Conservation (phyloP, 257 asterid genomes). For the Anisodus tanguticus region DNA sequence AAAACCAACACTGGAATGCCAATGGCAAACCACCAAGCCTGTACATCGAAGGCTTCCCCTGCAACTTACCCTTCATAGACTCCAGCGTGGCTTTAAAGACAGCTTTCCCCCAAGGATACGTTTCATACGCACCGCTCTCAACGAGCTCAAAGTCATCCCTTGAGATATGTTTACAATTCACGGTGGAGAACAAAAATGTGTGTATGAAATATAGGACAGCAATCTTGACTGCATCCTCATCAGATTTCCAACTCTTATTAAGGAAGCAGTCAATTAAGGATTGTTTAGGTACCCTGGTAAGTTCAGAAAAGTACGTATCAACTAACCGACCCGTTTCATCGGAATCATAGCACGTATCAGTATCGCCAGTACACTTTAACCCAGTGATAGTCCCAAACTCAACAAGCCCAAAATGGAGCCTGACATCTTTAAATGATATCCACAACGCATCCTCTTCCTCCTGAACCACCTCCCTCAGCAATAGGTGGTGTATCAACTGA, state of each 20-base stretch:
- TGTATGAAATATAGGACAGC: conserved; percentile 27
- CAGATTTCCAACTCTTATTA: conserved; percentile 12
- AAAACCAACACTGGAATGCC: conserved; percentile 29
- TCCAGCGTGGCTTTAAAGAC: conserved; percentile 22
- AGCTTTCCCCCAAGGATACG: conserved; percentile 29
- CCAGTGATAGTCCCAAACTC: conserved; percentile 26
- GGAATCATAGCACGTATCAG: not conserved
- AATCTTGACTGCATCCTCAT: conserved; percentile 26
- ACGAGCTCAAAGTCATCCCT: conserved; percentile 4
- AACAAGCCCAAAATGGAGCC: conserved; percentile 24
- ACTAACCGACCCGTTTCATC: not conserved
- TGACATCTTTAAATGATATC: conserved; percentile 3
- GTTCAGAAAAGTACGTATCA: conserved; percentile 23
- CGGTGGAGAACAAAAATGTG: conserved; percentile 24
- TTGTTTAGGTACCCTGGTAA: conserved; percentile 23
- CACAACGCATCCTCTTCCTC: not conserved
- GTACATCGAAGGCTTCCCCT: conserved; percentile 23
- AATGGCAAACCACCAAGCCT: conserved; percentile 29
- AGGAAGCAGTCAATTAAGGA: conserved; percentile 25
- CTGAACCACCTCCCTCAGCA: conserved; percentile 24
- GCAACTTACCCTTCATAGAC: conserved; percentile 27
- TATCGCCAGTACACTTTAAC: conserved; percentile 23
- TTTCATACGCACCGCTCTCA: conserved; percentile 17
- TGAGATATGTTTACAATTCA: not conserved
- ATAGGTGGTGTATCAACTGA: conserved; percentile 17